Evolutionary conservation across 2,329 filamentous ascomycete genomes (phyloP).

Genomic region (Cladobotryum protrusum): DNA sequence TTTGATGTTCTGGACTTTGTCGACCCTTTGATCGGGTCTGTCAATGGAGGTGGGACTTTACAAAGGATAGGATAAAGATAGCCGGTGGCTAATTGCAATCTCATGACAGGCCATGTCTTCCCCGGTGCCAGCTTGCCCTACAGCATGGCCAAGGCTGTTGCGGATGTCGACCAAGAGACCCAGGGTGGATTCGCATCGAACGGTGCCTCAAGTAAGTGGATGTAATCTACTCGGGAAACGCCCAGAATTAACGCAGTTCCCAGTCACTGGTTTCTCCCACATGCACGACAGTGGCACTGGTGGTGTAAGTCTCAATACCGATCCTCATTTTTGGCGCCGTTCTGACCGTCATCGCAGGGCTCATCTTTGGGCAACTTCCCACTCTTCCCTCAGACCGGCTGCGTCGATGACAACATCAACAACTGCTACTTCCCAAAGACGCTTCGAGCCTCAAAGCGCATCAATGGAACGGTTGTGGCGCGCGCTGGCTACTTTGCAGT

Average conservation of each 20-base stretch:
- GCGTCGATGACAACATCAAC: constrained; percentile 37
- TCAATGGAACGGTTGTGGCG: constrained; percentile 46
- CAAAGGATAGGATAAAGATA: not conserved
- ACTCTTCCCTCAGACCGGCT: constrained; percentile 43
- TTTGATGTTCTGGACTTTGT: constrained; percentile 33
- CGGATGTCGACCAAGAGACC: constrained; percentile 27
- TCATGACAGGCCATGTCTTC: constrained; percentile 37
- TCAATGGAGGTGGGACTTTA: constrained; percentile 41
- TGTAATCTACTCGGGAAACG: too few species aligned
- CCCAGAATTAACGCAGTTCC: not conserved
- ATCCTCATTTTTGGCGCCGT: not conserved
- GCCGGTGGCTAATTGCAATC: not conserved
- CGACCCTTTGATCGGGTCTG: constrained; percentile 54
- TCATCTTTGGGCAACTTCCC: constrained; percentile 48
- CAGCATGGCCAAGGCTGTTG: constrained; percentile 23
- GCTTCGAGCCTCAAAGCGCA: constrained; percentile 40
- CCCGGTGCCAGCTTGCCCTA: constrained; percentile 46
- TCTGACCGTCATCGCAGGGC: constrained; percentile 14
- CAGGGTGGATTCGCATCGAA: constrained; percentile 47
- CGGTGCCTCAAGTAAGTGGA: constrained; percentile 18
- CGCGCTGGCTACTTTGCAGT: constrained; percentile 58
- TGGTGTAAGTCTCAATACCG: constrained; percentile 11
- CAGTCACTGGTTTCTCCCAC: constrained; percentile 45
- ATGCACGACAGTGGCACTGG: constrained; percentile 39
- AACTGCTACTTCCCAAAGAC: constrained; percentile 47